Base-by-base conservation (phyloP, 805 yeast genomes). In the Kazachstania bromeliacearum region DNA sequence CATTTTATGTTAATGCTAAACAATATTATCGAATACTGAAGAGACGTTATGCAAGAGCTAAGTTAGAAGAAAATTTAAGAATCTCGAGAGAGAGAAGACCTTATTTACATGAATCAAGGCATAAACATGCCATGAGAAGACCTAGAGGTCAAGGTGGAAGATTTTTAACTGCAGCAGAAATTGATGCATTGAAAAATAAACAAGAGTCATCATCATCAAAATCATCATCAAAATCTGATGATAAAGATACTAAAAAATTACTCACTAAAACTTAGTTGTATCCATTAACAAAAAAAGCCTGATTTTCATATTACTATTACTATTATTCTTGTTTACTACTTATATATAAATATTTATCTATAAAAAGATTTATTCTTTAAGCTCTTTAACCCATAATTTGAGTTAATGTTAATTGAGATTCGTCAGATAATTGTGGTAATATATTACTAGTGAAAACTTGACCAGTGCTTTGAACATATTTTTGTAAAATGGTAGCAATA, bases 141-240 rank as follows among this genome's bases (percentile, higher is more conserved):
- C 97, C 98, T 12, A 75, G 99, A 49, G 99, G 99, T 19, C 97
- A 92, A 63, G 98, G 98, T 22, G 99, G 99, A 5, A 69, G 99
- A 42, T 92, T 92, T 48, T 63, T 92, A 41, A 92, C 99, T 1
- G 96, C 97, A 10, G 95, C 95, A 8, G 84, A 75, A 44, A 80
- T 73, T 31, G 79, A 74, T 9, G 79, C 71, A 42, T 62, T 71
- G 38, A 81, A 77, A 34, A 36, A 53, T 47, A 46, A 54, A 50
- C 35, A 34, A 28, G 31, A n/a, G n/a, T n/a, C n/a, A n/a, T n/a
- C n/a, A n/a, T n/a, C n/a, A n/a, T n/a, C 13, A 26, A 21, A 15
- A 19, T 16, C 15, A 26, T 9, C 23, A 24, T 13, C 12, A 26
- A 12, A 7, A 26, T 12, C 28, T 26, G n/a, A 26, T 26, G 13